Base-by-base conservation (phyloP, 345 rosid genomes). In the Bretschneidera sinensis region DNA sequence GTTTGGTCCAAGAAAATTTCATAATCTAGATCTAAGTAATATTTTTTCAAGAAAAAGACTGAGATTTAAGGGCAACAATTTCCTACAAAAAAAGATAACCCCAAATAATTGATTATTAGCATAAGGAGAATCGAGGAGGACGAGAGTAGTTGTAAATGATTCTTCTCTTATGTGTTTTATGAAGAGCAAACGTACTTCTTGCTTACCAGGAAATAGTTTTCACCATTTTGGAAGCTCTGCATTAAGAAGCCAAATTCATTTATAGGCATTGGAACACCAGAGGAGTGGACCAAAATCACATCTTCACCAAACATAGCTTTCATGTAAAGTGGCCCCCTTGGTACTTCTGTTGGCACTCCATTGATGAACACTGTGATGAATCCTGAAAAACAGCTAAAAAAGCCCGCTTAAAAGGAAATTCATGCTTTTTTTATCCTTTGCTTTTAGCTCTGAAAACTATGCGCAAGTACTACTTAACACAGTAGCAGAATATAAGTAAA, bases 171-270 rank as follows among this genome's bases (percentile, higher is more conserved):
- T 7, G 21, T 17, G 33, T 17, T 28, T 9, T 22, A 13, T 23
- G 24, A 22, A 8, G 48, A n/a, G n/a, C n/a, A n/a, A n/a, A n/a
- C n/a, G n/a, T n/a, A n/a, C 23, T 4, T 45, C 53, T 43, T 48
- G 33, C 55, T 82, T 85, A 94, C 99, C 90, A 90, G 90, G 78
- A 87, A 94, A 76, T 94, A 94, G 81, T 92, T 81, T 75, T 94
- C 96, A 34, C 99, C 97, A 61, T 83, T 91, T 55, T 86, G 89
- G 81, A 94, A 83, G 76, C 69, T 75, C 54, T 87, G 95, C 76
- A 88, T 74, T 70, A 79, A 60, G 50, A 76, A 77, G 28, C 99
- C 97, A 72, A 71, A 90, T 62, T 86, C 96, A 71, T 90, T 85
- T 8, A 68, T 62, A 21, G 97, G 97, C 20, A 94, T 51, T 13